A percentile compares a stretch with the other conserved stretches of the same genome.
Conservation (phyloP, 2,329 filamentous ascomycete genomes). For the Fusarium tanahbumbuense region DNA sequence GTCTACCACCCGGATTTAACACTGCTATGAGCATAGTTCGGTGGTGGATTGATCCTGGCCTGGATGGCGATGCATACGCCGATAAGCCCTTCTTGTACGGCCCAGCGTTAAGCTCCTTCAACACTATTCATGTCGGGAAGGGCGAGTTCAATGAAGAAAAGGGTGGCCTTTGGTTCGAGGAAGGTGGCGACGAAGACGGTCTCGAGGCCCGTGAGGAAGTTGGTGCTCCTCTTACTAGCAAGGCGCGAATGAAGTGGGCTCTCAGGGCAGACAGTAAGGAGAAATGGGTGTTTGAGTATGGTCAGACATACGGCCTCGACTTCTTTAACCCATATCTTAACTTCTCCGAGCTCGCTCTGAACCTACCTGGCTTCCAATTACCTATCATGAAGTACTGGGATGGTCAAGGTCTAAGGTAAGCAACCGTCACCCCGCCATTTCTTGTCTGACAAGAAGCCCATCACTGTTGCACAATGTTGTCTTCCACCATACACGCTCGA, state of each 20-base stretch:
- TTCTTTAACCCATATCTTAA: constrained; percentile 96
- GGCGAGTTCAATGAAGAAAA: constrained; percentile 59
- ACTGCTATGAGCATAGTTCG: constrained; percentile 87
- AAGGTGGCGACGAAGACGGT: constrained; percentile 72
- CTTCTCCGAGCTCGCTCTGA: constrained; percentile 78
- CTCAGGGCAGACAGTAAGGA: constrained; percentile 61
- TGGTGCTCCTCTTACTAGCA: constrained; percentile 64
- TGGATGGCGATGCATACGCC: constrained; percentile 90
- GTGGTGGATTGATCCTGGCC: constrained; percentile 89
- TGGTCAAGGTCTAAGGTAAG: constrained; percentile 79
- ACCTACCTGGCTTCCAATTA: constrained; percentile 77
- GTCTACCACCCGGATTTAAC: constrained; percentile 86
- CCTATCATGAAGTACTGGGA: constrained; percentile 84
- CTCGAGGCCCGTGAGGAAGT: constrained; percentile 57
- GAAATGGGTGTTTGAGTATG: constrained; percentile 67
- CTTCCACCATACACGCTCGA: not conserved
- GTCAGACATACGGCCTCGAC: constrained; percentile 64
- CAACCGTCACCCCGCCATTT: constrained; percentile 16
- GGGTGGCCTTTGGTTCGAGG: constrained; percentile 69
- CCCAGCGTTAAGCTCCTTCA: constrained; percentile 82
- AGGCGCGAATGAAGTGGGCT: constrained; percentile 70
- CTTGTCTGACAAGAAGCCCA: not conserved
- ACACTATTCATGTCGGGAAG: constrained; percentile 75
- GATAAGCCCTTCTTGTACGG: constrained; percentile 90
- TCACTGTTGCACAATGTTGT: not conserved